Percentiles rank a stretch among this genome's conserved stretches.
Evolutionary conservation across 345 rosid genomes (phyloP).

Genomic region (Rhodamnia argentea): DNA sequence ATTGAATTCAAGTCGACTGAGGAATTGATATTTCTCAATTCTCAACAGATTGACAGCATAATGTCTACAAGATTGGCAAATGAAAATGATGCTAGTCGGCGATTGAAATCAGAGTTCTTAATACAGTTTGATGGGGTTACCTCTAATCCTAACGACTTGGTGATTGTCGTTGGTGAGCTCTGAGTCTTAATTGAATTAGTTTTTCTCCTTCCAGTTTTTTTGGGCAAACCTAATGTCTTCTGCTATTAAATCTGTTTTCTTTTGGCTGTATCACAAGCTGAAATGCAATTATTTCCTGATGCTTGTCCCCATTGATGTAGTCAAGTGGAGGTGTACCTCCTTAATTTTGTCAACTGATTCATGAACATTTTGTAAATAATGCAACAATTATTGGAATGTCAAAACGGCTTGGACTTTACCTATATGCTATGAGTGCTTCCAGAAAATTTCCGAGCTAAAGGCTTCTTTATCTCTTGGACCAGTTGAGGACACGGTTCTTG

Average conservation of each 20-base stretch:
- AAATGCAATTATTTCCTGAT: not conserved
- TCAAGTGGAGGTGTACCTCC: not conserved
- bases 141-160: slow-evolving; percentile 71
- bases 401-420: not conserved
- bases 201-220: not conserved
- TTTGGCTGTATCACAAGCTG: not conserved
- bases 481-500: not conserved
- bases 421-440: not conserved
- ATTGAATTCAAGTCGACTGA: not conserved
- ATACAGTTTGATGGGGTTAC: slow-evolving; percentile 94
- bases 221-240: not conserved
- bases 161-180: slow-evolving; percentile 76
- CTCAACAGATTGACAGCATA: slow-evolving; percentile 77
- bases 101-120: slow-evolving; percentile 90
- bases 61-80: slow-evolving; percentile 79
- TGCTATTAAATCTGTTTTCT: not conserved
- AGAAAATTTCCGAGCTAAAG: not conserved
- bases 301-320: not conserved
- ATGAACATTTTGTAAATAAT: not conserved
- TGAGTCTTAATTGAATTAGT: not conserved
- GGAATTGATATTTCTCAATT: not conserved
- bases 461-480: not conserved
- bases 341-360: not conserved
- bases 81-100: slow-evolving; percentile 92
- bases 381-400: not conserved